Evolutionary conservation across 257 asterid genomes (phyloP).

Genomic region (Solanum piurae): DNA sequence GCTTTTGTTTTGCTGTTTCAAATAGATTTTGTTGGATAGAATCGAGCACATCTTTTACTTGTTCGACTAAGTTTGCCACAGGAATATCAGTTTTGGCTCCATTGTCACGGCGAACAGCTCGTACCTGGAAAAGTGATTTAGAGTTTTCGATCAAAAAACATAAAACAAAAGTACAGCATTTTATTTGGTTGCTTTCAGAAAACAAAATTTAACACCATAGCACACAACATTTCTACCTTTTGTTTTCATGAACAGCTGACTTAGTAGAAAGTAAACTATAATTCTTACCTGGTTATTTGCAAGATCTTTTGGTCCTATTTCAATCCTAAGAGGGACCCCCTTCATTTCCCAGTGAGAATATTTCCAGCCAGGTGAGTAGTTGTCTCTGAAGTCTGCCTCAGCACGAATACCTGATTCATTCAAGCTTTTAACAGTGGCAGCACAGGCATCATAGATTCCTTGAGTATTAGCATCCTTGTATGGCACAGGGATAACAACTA

Average conservation of each 20-base stretch:
- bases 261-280: background rate
- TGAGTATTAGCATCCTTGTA: slow-evolving; percentile 86
- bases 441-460: slow-evolving; percentile 82
- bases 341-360: slow-evolving; percentile 99
- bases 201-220: background rate
- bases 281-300: slow-evolving; percentile 67
- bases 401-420: slow-evolving; percentile 76
- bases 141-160: background rate
- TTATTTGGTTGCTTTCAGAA: background rate
- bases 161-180: background rate
- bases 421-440: slow-evolving; percentile 55
- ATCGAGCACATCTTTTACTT: slow-evolving; percentile 45
- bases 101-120: slow-evolving; percentile 85
- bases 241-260: background rate
- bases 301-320: slow-evolving; percentile 94
- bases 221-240: background rate
- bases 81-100: slow-evolving; percentile 61
- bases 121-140: slow-evolving; percentile 39
- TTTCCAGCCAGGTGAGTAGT: slow-evolving; percentile 99
- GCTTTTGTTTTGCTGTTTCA: slow-evolving; percentile 57
- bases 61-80: slow-evolving; percentile 42
- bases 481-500: slow-evolving; percentile 85
- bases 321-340: slow-evolving; percentile 97
- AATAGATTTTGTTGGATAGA: slow-evolving; percentile 58
- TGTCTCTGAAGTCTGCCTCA: slow-evolving; percentile 83